These are phyloP conservation scores for Vanrija pseudolonga DNA, from an alignment of 1,284 basidiomycete species.

Conservation along the genomic window DNA sequence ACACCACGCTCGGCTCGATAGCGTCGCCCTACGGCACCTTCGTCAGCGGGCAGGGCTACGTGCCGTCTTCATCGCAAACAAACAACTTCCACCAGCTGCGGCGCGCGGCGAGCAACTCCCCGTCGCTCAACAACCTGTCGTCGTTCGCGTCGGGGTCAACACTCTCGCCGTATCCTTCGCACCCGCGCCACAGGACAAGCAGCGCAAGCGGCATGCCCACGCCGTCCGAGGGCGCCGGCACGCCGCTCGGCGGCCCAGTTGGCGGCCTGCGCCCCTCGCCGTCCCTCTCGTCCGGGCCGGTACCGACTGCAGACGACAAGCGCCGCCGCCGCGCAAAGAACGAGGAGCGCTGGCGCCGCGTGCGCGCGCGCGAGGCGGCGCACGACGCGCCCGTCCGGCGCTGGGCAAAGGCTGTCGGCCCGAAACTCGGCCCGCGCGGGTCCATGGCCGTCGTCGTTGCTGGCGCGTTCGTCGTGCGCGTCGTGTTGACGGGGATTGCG, in stretches of 20 bases:
- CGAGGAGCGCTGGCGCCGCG: constrained; percentile 18
- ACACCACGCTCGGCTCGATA: constrained; percentile 8
- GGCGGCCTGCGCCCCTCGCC: background rate
- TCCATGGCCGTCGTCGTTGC: background rate
- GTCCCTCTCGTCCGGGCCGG: background rate
- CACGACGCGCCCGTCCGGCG: constrained; percentile 18
- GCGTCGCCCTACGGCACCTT: background rate
- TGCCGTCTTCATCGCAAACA: background rate
- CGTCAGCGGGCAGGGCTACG: background rate
- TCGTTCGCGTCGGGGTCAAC: too few relatives aligned
- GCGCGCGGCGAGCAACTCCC: background rate
- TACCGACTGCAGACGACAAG: background rate
- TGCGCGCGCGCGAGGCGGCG: constrained; percentile 17
- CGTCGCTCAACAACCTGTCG: too few relatives aligned
- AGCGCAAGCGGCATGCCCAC: background rate
- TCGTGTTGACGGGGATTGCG: constrained; percentile 6
- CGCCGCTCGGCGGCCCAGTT: background rate
- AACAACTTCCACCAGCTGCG: background rate
- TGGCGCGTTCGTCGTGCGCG: constrained; percentile 3
- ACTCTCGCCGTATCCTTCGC: background rate
- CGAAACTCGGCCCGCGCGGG: background rate
- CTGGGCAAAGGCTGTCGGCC: constrained; percentile 6
- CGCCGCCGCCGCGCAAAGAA: constrained; percentile 11
- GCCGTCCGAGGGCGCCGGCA: background rate
- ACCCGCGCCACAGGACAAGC: background rate